phyloP scores from a whole-genome alignment of 176 grass and related monocot species.

The Triticum dicoccoides region DNA sequence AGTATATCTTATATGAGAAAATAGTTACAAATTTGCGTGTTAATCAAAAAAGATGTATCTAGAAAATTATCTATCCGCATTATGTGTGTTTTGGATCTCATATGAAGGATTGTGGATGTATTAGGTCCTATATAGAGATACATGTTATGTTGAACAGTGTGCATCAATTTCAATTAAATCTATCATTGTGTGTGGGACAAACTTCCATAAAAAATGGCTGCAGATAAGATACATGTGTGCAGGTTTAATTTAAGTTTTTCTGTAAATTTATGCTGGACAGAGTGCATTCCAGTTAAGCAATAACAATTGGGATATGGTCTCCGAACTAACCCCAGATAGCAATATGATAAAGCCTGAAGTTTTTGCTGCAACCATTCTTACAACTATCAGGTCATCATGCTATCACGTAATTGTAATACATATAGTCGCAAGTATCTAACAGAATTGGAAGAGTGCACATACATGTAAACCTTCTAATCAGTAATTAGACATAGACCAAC shows the following conservation, averaged over 20 bases:
- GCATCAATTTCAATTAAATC: not conserved
- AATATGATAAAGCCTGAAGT: not conserved
- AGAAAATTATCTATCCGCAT: not conserved
- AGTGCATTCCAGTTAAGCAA: not conserved
- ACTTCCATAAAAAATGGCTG: not conserved
- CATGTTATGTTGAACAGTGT: not conserved
- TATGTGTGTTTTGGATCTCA: constrained; percentile 5
- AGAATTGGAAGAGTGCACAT: not conserved
- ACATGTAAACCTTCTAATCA: not conserved
- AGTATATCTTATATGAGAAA: not conserved
- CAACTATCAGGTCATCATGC: not conserved
- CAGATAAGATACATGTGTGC: not conserved
- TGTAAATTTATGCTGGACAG: not conserved
- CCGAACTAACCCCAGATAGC: not conserved
- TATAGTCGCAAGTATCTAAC: not conserved
- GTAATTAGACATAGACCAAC: not conserved
- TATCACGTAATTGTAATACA: not conserved
- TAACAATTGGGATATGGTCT: not conserved
- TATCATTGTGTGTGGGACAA: not conserved
- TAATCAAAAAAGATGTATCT: not conserved
- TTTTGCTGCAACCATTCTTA: not conserved
- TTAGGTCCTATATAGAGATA: not conserved
- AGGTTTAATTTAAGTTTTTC: not conserved
- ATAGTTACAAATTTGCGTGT: not conserved
- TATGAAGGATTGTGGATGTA: not conserved